Percentiles rank a stretch among this genome's conserved stretches.
phyloP scores from a whole-genome alignment of 257 asterid genomes.

The Solanum pinnatisectum region DNA sequence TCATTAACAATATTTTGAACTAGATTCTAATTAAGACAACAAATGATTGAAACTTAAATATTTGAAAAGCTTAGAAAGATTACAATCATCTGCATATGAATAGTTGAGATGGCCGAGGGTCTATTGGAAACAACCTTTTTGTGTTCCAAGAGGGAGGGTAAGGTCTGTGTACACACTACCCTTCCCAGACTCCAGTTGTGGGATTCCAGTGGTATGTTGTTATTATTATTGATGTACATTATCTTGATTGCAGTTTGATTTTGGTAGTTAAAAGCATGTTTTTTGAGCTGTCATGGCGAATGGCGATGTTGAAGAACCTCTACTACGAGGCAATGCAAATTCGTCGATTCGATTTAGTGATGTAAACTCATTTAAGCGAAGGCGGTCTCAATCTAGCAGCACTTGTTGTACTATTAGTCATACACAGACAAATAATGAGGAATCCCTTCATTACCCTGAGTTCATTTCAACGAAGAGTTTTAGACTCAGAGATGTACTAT shows the following conservation, averaged over 20 bases:
- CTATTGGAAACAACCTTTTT: neutral
- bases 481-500: constrained; percentile 26
- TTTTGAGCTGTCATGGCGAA: constrained; percentile 23
- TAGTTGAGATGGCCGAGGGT: neutral
- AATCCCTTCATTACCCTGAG: constrained; percentile 7
- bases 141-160: neutral
- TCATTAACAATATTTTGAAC: neutral
- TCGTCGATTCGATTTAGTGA: constrained; percentile 15
- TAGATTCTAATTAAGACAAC: neutral
- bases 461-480: constrained; percentile 14
- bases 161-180: neutral
- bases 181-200: neutral
- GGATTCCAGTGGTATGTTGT: neutral
- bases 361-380: constrained; percentile 19
- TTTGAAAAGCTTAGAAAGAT: neutral
- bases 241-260: neutral
- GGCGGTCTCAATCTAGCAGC: constrained; percentile 15
- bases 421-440: constrained; percentile 6
- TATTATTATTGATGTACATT: neutral
- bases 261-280: neutral
- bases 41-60: neutral
- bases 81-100: neutral
- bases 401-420: neutral
- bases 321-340: constrained; percentile 27
- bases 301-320: constrained; percentile 39